These are phyloP conservation scores for Aspergillus sp. DNA, from an alignment of 2,329 filamentous ascomycete genomes.

Conservation along the genomic window DNA sequence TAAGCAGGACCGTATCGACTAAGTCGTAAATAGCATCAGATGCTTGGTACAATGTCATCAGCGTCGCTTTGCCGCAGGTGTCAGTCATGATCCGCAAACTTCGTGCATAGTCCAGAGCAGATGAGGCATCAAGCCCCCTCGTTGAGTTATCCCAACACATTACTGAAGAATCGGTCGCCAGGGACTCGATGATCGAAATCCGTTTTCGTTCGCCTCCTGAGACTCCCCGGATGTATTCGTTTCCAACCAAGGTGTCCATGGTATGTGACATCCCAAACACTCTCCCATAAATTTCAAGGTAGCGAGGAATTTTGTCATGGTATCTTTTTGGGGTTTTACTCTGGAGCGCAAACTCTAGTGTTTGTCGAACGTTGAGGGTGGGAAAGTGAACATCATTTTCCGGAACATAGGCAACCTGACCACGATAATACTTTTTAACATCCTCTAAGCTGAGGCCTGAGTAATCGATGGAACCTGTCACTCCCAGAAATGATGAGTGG, in stretches of 20 bases:
- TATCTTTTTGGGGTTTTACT: constrained; percentile 68
- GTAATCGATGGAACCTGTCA: constrained; percentile 67
- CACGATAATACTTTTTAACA: constrained; percentile 64
- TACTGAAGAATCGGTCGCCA: constrained; percentile 68
- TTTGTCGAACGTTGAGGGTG: constrained; percentile 69
- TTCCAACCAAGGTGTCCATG: constrained; percentile 66
- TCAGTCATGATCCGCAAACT: constrained; percentile 69
- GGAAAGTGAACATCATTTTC: constrained; percentile 73
- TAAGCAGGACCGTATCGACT: constrained; percentile 74
- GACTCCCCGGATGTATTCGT: constrained; percentile 56
- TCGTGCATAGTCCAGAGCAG: constrained; percentile 70
- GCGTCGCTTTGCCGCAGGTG: constrained; percentile 64
- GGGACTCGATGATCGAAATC: constrained; percentile 70
- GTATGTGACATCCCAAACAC: constrained; percentile 75
- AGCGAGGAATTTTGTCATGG: constrained; percentile 60
- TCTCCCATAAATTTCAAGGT: constrained; percentile 65
- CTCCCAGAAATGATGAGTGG: constrained; percentile 60
- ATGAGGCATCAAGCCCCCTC: constrained; percentile 69
- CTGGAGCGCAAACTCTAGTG: constrained; percentile 67
- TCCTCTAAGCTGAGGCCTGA: constrained; percentile 65
- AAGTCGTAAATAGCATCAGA: constrained; percentile 64
- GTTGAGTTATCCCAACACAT: constrained; percentile 76
- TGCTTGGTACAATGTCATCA: constrained; percentile 68
- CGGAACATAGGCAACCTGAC: constrained; percentile 70
- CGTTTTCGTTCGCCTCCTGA: constrained; percentile 75